Evolutionary conservation across 331 rosid species (phyloP).

Genomic region (Erythrophleum ivorense): DNA sequence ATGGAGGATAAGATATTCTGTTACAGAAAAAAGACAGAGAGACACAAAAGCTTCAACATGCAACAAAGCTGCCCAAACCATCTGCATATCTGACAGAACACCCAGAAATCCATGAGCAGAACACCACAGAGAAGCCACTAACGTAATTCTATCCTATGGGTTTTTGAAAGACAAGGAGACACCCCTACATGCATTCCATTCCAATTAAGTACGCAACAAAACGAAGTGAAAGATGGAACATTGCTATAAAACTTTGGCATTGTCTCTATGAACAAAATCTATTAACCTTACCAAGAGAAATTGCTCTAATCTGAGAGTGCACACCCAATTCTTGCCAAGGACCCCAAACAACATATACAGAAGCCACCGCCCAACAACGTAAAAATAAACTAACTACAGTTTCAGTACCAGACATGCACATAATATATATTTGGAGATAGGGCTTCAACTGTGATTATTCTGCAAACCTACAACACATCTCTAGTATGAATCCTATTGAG

Average conservation of each 20-base stretch:
- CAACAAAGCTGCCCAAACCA: not conserved
- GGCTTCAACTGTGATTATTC: not conserved
- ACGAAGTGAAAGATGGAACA: not conserved
- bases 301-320: not conserved
- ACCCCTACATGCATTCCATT: not conserved
- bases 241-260: not conserved
- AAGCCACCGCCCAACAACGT: not conserved
- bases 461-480: not conserved
- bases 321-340: not conserved
- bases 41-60: not conserved
- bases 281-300: not conserved
- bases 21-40: not conserved
- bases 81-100: not conserved
- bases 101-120: not conserved
- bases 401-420: not conserved
- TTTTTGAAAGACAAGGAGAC: not conserved
- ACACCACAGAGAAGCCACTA: not conserved
- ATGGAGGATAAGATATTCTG: not conserved
- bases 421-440: not conserved
- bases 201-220: not conserved
- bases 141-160: not conserved
- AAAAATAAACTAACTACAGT: not conserved
- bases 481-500: not conserved
- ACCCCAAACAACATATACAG: not conserved
- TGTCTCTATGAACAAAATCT: not conserved